Evolutionary conservation across 805 yeast species (phyloP).

Genomic region (Candida gorgasii): DNA sequence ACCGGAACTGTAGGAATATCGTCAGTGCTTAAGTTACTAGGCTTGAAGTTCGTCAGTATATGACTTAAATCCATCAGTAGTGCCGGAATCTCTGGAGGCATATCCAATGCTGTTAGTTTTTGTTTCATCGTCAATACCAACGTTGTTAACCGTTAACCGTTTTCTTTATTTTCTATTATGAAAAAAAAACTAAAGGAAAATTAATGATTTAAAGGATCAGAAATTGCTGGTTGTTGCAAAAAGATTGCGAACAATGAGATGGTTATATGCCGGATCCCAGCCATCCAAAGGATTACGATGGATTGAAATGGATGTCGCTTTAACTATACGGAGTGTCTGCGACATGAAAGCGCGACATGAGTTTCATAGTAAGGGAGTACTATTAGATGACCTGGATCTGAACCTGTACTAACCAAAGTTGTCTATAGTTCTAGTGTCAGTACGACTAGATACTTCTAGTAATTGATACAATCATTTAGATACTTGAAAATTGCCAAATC

Average conservation of each 20-base stretch:
- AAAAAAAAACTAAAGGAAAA: neutral
- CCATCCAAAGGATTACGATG: neutral
- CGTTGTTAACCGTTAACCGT: neutral
- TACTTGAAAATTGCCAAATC: too few species aligned
- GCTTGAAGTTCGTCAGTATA: slow-evolving; percentile 30
- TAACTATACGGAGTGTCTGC: neutral
- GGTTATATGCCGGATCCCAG: neutral
- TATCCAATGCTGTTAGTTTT: slow-evolving; percentile 23
- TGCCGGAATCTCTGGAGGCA: slow-evolving; percentile 28
- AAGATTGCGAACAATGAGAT: neutral
- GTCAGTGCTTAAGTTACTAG: slow-evolving; percentile 22
- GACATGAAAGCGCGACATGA: neutral
- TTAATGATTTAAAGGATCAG: slow-evolving; percentile 4
- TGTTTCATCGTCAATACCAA: slow-evolving; percentile 17
- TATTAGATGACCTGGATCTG: too few species aligned
- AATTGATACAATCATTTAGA: too few species aligned
- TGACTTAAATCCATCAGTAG: slow-evolving; percentile 25
- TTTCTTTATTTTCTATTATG: neutral
- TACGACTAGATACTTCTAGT: too few species aligned
- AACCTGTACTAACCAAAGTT: too few species aligned
- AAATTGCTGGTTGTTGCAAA: slow-evolving; percentile 8
- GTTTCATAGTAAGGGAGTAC: neutral
- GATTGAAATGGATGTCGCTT: neutral
- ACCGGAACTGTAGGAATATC: slow-evolving; percentile 30
- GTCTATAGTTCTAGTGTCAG: too few species aligned